A percentile compares a stretch with the other conserved stretches of the same genome.
Conservation (phyloP, 2,329 filamentous ascomycete species). For the Elsinoe fawcettii region DNA sequence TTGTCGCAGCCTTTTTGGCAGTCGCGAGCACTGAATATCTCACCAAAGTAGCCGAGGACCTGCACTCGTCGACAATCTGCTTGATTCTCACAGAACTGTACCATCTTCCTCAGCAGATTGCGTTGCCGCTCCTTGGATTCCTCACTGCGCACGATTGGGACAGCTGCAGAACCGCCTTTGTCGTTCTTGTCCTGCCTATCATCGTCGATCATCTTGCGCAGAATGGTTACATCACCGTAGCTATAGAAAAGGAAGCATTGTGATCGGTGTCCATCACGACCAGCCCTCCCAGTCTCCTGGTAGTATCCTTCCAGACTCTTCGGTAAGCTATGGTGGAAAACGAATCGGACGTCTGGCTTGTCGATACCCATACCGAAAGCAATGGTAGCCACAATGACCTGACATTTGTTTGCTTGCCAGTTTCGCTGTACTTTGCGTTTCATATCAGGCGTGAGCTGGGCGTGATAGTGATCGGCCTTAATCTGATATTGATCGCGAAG, state of each 20-base stretch:
- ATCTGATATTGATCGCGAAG: constrained; percentile 57
- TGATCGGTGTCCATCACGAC: constrained; percentile 78
- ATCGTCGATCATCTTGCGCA: constrained; percentile 77
- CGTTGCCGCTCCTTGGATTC: constrained; percentile 79
- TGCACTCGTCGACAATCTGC: constrained; percentile 81
- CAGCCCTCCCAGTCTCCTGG: constrained; percentile 92
- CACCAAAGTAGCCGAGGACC: constrained; percentile 89
- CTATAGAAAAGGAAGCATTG: constrained; percentile 86
- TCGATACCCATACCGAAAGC: constrained; percentile 99
- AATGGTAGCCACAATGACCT: constrained; percentile 95
- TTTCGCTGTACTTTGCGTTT: constrained; percentile 64
- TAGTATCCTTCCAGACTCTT: constrained; percentile 98
- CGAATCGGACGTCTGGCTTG: constrained; percentile 92
- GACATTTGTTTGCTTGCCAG: constrained; percentile 73
- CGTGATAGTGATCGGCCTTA: constrained; percentile 77
- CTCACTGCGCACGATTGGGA: constrained; percentile 33
- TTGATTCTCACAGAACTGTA: constrained; percentile 82
- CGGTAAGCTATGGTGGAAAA: constrained; percentile 85
- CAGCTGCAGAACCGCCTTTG: constrained; percentile 35
- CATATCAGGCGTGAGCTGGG: constrained; percentile 59
- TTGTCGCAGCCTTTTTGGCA: constrained; percentile 82
- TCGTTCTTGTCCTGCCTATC: constrained; percentile 54
- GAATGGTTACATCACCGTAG: constrained; percentile 64
- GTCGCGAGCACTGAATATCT: constrained; percentile 63
- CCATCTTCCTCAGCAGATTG: constrained; percentile 76